Evolutionary conservation across 768 basidiomycete genomes (phyloP).

Genomic region (Panus rudis): DNA sequence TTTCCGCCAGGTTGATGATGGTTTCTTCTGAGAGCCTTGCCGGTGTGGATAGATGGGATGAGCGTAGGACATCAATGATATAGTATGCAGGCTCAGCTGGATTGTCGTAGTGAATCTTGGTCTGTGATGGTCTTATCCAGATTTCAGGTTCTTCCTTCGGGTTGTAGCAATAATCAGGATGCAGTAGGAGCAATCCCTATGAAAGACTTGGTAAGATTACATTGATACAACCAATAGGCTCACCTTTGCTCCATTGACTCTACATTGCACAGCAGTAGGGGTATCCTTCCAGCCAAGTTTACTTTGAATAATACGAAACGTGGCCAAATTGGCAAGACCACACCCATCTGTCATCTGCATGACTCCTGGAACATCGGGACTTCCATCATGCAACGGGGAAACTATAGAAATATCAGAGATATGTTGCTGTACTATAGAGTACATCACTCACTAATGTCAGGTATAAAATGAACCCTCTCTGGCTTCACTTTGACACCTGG

Average conservation of each 20-base stretch:
- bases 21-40: slow-evolving; percentile 47
- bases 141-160: slow-evolving; percentile 11
- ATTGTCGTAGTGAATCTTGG: slow-evolving; percentile 29
- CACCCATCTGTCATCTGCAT: slow-evolving; percentile 65
- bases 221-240: neutral
- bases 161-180: slow-evolving; percentile 13
- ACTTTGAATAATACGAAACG: too few species aligned
- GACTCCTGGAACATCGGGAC: slow-evolving; percentile 19
- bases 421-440: too few species aligned
- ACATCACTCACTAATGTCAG: slow-evolving; percentile 41
- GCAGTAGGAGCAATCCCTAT: slow-evolving; percentile 24
- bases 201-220: neutral
- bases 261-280: slow-evolving; percentile 24
- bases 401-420: slow-evolving; percentile 15
- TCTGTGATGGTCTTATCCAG: slow-evolving; percentile 26
- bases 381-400: slow-evolving; percentile 14
- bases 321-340: slow-evolving; percentile 65
- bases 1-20: slow-evolving; percentile 59
- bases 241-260: slow-evolving; percentile 25
- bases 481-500: slow-evolving; percentile 41
- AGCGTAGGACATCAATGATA: slow-evolving; percentile 49
- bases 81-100: slow-evolving; percentile 34
- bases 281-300: slow-evolving; percentile 15
- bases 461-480: slow-evolving; percentile 30
- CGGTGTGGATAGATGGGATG: slow-evolving; percentile 40